phyloP scores from a whole-genome alignment of 495 filamentous ascomycete species.

The Penicillium simplicissimum region DNA sequence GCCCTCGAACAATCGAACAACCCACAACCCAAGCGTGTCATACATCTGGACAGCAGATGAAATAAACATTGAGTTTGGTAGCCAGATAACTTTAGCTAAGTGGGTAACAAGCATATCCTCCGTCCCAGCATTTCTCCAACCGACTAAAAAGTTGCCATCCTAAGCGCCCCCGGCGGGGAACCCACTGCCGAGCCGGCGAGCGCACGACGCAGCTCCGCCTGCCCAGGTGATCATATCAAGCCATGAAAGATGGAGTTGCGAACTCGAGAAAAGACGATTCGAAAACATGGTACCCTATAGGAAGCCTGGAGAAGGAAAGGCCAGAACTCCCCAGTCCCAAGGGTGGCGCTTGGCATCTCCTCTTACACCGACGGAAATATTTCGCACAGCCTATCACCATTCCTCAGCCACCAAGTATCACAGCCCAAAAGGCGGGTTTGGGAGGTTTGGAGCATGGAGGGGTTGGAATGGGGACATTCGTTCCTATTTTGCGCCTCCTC shows the following conservation, averaged over 20 bases:
- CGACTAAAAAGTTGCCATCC: not conserved
- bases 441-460: not conserved
- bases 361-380: not conserved
- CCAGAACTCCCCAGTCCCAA: not conserved
- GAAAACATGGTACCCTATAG: not conserved
- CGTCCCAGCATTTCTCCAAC: not conserved
- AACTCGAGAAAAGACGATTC: not conserved
- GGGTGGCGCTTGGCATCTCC: not conserved
- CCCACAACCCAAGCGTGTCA: not conserved
- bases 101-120: not conserved
- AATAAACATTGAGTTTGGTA: not conserved
- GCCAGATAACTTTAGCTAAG: not conserved
- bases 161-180: constrained; percentile 19
- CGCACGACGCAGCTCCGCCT: not conserved
- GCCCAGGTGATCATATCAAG: not conserved
- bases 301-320: not conserved
- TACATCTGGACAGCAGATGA: not conserved
- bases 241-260: not conserved
- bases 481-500: not conserved
- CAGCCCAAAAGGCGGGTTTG: not conserved
- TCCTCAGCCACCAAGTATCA: not conserved
- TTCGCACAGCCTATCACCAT: not conserved
- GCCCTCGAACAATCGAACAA: not conserved
- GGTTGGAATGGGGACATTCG: not conserved
- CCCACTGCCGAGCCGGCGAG: not conserved